These are phyloP conservation scores for Aaosphaeria pasadenensis DNA, from an alignment of 2,329 filamentous ascomycete species.

Conservation along the genomic window DNA sequence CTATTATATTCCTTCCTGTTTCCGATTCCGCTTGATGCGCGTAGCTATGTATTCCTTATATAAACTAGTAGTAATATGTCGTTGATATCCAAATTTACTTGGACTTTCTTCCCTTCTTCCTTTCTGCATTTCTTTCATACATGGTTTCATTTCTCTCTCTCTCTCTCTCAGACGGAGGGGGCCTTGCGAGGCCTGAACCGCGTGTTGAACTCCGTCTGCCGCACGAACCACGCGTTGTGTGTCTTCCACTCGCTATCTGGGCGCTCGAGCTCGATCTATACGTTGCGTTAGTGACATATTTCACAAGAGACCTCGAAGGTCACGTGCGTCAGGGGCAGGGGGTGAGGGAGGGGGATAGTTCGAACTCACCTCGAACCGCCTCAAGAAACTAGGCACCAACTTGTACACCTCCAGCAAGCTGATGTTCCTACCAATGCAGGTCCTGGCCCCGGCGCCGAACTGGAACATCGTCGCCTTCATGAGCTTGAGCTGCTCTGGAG, in stretches of 20 bases:
- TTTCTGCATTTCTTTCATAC: no score
- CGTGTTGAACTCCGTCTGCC: constrained; percentile 44
- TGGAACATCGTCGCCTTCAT: constrained; percentile 72
- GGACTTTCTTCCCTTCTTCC: no score
- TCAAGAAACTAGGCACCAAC: constrained; percentile 55
- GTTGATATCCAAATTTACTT: no score
- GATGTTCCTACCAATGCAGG: constrained; percentile 61
- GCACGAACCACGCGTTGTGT: constrained; percentile 55
- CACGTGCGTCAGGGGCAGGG: not conserved
- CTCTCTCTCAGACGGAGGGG: not conserved
- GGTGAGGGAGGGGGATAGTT: no score
- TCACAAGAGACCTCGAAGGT: not conserved
- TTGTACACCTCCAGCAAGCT: constrained; percentile 51
- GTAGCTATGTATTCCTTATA: no score
- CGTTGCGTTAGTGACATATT: constrained; percentile 5
- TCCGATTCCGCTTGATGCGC: no score
- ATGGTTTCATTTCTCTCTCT: no score
- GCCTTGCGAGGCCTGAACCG: constrained; percentile 34
- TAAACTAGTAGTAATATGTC: no score
- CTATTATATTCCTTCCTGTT: no score
- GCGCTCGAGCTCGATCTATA: constrained; percentile 40
- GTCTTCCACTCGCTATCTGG: constrained; percentile 44
- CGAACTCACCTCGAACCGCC: constrained; percentile 58
- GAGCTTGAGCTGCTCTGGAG: constrained; percentile 57
- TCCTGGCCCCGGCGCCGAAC: constrained; percentile 68